phyloP scores from a whole-genome alignment of 2,329 filamentous ascomycete genomes.

The Neobulgaria alba region DNA sequence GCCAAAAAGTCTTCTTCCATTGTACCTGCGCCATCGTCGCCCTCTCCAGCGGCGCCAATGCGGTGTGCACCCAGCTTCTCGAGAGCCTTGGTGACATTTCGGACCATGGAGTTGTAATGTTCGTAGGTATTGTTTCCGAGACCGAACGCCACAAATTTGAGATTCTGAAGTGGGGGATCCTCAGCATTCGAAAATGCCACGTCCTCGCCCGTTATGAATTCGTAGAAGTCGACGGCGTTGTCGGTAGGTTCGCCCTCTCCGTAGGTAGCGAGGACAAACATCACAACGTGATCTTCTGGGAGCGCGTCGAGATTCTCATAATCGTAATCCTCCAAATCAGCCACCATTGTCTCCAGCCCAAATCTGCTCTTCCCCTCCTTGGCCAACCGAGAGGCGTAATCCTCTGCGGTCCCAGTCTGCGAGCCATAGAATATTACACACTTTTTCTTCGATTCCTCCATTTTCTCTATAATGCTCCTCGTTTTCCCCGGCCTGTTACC shows the following conservation, averaged over 20 bases:
- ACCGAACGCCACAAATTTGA: conserved; percentile 93
- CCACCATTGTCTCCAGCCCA: conserved; percentile 95
- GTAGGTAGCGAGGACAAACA: conserved; percentile 96
- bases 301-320: conserved; percentile 87
- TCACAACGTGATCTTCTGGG: conserved; percentile 80
- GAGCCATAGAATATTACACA: conserved; percentile 98
- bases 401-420: conserved; percentile 95
- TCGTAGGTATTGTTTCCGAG: conserved; percentile 99
- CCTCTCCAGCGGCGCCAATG: conserved; percentile 84
- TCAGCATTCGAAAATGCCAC: conserved; percentile 67
- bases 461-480: conserved; percentile 87
- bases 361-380: conserved; percentile 97
- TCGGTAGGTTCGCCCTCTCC: conserved; percentile 98
- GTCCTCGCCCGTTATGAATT: conserved; percentile 82
- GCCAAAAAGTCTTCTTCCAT: conserved; percentile 99
- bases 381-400: conserved; percentile 90
- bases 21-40: conserved; percentile 93
- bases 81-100: conserved; percentile 75
- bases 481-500: conserved; percentile 73
- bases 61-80: conserved; percentile 74
- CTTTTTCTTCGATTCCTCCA: conserved; percentile 93
- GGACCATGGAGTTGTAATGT: conserved; percentile 98
- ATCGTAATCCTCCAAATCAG: conserved; percentile 96
- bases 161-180: conserved; percentile 66
- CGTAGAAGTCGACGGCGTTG: conserved; percentile 98